Evolutionary conservation across 1,284 basidiomycete species (phyloP), one percentile per base, ranked within the genome.

Genomic region (Cutaneotrichosporon sp.): DNA sequence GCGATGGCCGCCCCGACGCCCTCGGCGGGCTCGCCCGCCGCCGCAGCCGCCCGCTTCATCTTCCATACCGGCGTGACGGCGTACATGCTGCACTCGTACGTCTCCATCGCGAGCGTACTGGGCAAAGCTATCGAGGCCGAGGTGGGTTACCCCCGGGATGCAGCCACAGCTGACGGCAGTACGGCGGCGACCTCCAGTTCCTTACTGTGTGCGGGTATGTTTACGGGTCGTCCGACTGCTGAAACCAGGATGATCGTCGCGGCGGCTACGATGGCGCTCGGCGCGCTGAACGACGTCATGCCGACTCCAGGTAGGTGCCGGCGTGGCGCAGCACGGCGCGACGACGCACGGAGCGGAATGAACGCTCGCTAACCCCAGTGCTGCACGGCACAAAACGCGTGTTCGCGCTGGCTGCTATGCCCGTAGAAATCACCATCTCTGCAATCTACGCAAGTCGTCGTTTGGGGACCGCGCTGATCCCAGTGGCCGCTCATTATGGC

Each of bases 171-270:
- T 53, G 45, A 58, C 49, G 5, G 21, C 55, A 63, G 56, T 52
- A 49, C 26, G 84, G 85, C 18, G 86, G 86, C 0, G 81, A 84
- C 59, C 78, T 79, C 44, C 84, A 84, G 66, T 89, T 81, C 65
- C 72, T 90, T 47, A 90, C 88, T 4, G 47, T 49, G 4, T 13
- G n/a, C 12, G 47, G 47, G 38, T 33, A 34, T 13, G 45, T 42
- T 7, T 20, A 3, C n/a, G 15, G 4, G 18, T 15, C 4, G 8
- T 1, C 2, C 15, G 35, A n/a, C 5, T 12, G 20, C 53, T 55
- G 35, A 50, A 43, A 15, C n/a, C 55, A 80, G 80, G 2, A 77
- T 86, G n/a, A 69, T 74, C 21, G 66, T 81, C 13, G 79, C 83
- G 7, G 78, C 75, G 62, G 35, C 80, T 4, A 81, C 81, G 1